A percentile compares a stretch with the other conserved stretches of the same genome.
phyloP scores from a whole-genome alignment of 306 rosid genomes.

The Pterocarpus macrocarpus region DNA sequence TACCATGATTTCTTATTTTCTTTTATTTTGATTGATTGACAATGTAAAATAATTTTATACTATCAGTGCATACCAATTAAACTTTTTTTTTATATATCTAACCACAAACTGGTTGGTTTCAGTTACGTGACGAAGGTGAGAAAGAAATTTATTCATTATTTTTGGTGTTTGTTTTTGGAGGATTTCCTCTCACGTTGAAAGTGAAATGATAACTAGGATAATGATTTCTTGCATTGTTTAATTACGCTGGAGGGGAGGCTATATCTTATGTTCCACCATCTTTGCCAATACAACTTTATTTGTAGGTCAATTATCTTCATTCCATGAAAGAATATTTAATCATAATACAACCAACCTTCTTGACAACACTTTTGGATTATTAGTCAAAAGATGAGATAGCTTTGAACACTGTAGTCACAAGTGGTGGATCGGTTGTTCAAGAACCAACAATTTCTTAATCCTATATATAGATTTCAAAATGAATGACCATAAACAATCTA shows the following conservation, averaged over 20 bases:
- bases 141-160: not conserved
- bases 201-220: not conserved
- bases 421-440: not conserved
- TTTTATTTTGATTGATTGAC: no score
- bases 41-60: no score
- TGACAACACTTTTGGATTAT: conserved; percentile 1
- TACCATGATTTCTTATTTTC: no score
- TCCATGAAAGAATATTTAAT: not conserved
- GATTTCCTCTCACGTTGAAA: conserved; percentile 7
- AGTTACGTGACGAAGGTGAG: conserved; percentile 3
- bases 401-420: not conserved
- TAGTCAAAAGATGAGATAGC: conserved; percentile 3
- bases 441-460: not conserved
- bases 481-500: not conserved
- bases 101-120: not conserved
- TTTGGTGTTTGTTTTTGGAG: not conserved
- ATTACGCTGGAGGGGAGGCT: not conserved
- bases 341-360: not conserved
- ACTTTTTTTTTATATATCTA: not conserved
- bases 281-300: not conserved
- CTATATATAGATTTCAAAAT: not conserved
- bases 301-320: not conserved
- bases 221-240: not conserved
- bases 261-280: conserved; percentile 12
- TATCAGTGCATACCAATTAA: no score